Base-by-base conservation (phyloP, 345 rosid genomes). In the Citrus cavaleriei region DNA sequence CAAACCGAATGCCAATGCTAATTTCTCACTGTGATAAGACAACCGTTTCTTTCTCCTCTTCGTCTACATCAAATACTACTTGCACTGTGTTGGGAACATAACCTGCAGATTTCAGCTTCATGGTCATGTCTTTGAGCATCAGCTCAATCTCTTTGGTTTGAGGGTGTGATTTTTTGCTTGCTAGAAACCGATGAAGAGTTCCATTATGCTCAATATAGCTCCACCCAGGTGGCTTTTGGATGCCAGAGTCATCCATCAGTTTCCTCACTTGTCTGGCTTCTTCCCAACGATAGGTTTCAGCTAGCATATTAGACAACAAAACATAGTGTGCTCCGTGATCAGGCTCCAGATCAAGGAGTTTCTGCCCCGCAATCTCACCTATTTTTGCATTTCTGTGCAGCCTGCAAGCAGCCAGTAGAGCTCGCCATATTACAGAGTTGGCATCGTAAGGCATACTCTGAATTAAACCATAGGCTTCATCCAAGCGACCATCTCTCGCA, bases 381-480 rank as follows among this genome's bases (percentile, higher is more conserved):
- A 84, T 64, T 80, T 81, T 79, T 37, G 78, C 66, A 54, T 84
- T 71, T 57, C 81, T 75, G n/a, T 80, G 85, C 73, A 81, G 78
- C 78, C 66, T 86, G 82, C 88, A 84, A 68, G 85, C 85, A 32
- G 86, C 83, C 79, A 88, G 49, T 21, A 86, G 73, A 2, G 89
- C 81, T 77, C 89, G 80, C 91, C 88, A 88, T 42, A 84, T 81
- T 40, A 84, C 79, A 6, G 90, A 82, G 73, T 90, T 89, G 25
- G 96, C 89, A 61, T 68, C 79, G 30, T 85, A 9, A 24, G 90
- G 93, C 93, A 92, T 89, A 3, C 46, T 75, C 74, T 73, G 79
- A 24, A 90, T 80, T 42, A 90, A 42, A 61, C 83, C 76, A 51
- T 79, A 70, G 75, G 93, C 96, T 78, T 92, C 92, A 35, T 90